Conservation (phyloP, 2,329 filamentous ascomycete genomes). For the Boeremia exigua region DNA sequence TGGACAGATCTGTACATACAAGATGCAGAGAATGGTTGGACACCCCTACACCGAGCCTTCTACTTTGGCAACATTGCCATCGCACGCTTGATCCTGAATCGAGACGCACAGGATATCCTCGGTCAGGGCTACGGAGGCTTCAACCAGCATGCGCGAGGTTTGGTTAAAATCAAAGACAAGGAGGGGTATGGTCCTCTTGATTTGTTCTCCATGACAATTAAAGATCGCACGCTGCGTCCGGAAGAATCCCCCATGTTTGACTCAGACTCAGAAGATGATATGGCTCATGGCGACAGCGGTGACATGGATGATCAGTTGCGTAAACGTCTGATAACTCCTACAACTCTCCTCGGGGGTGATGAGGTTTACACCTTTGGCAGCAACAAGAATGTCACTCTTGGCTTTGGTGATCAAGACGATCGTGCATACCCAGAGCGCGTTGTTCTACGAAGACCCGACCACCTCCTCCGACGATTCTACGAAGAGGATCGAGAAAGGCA, state of each 20-base stretch:
- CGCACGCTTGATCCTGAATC: slow-evolving; percentile 79
- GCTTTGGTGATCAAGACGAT: slow-evolving; percentile 94
- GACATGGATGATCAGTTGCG: slow-evolving; percentile 47
- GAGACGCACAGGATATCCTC: slow-evolving; percentile 72
- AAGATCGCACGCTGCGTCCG: slow-evolving; percentile 68
- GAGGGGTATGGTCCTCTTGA: slow-evolving; percentile 96
- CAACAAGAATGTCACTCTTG: slow-evolving; percentile 92
- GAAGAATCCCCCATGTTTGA: slow-evolving; percentile 53
- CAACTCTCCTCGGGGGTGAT: slow-evolving; percentile 66
- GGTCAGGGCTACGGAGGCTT: slow-evolving; percentile 66
- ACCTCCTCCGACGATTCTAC: slow-evolving; percentile 76
- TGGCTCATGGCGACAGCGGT: slow-evolving; percentile 49
- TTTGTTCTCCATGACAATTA: slow-evolving; percentile 86
- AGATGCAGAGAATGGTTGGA: slow-evolving; percentile 94
- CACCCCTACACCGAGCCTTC: slow-evolving; percentile 85
- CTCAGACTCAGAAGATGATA: slow-evolving; percentile 59
- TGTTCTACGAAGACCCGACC: slow-evolving; percentile 74
- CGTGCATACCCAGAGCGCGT: slow-evolving; percentile 91
- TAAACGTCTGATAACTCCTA: slow-evolving; percentile 36
- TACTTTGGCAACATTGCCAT: slow-evolving; percentile 90
- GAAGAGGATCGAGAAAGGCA: slow-evolving; percentile 66
- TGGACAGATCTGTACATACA: slow-evolving; percentile 84
- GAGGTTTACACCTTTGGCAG: slow-evolving; percentile 95
- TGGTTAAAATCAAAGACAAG: slow-evolving; percentile 94
- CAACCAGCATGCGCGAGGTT: slow-evolving; percentile 68